A percentile compares a stretch with the other conserved stretches of the same genome.
Conservation (phyloP, 2,329 filamentous ascomycete species). For the Penicillium griseofulvum region DNA sequence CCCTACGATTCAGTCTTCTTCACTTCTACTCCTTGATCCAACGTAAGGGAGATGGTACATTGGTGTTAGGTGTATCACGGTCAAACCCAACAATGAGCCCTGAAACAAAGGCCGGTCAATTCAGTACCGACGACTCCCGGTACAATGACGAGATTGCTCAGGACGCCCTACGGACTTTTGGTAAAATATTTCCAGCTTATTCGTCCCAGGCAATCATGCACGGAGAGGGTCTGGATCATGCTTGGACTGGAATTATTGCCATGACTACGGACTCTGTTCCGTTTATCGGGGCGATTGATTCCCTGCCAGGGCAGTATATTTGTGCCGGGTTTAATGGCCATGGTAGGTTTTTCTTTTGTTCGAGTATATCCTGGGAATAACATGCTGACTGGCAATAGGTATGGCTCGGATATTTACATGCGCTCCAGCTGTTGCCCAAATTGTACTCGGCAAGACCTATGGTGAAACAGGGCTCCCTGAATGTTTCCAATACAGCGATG, state of each 20-base stretch:
- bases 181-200: constrained; percentile 34
- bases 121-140: constrained; percentile 41
- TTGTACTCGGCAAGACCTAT: constrained; percentile 42
- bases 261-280: constrained; percentile 50
- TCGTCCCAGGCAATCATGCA: constrained; percentile 20
- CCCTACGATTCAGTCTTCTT: constrained; percentile 46
- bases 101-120: constrained; percentile 26
- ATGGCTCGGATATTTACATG: constrained; percentile 51
- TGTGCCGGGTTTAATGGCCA: constrained; percentile 54
- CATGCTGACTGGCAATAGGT: constrained; percentile 9
- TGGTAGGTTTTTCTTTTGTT: constrained; percentile 24
- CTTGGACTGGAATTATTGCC: constrained; percentile 50
- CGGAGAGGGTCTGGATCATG: constrained; percentile 47
- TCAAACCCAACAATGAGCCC: constrained; percentile 41
- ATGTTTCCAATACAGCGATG: constrained; percentile 36
- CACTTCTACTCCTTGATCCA: constrained; percentile 54
- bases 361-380: background rate
- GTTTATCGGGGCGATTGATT: constrained; percentile 45
- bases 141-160: constrained; percentile 43
- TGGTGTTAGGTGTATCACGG: constrained; percentile 46
- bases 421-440: constrained; percentile 45
- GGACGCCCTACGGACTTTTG: constrained; percentile 40
- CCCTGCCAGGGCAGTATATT: constrained; percentile 47
- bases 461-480: constrained; percentile 38
- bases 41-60: constrained; percentile 43